A percentile compares a stretch with the other conserved stretches of the same genome.
Evolutionary conservation across 2,329 filamentous ascomycete genomes (phyloP).

Genomic region (Dactylonectria macrodidyma): DNA sequence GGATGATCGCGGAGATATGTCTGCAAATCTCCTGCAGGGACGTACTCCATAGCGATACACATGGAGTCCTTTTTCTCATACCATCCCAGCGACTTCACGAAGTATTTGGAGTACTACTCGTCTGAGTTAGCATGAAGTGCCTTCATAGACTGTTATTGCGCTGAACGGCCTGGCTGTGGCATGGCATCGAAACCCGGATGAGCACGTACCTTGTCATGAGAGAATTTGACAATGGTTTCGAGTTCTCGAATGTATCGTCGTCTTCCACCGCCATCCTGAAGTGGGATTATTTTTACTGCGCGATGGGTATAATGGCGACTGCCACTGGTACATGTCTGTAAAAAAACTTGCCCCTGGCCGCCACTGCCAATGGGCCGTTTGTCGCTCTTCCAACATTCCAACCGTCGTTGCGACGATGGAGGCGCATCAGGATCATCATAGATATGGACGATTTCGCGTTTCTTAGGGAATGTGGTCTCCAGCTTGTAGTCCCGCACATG

Average conservation of each 20-base stretch:
- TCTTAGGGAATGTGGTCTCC: conserved; percentile 21
- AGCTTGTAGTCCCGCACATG: conserved; percentile 29
- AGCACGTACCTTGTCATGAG: conserved; percentile 36
- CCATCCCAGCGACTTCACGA: conserved; percentile 47
- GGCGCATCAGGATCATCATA: conserved; percentile 32
- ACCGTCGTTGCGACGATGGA: conserved; percentile 26
- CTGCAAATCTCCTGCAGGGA: conserved; percentile 40
- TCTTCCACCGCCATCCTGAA: conserved; percentile 11
- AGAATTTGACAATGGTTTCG: conserved; percentile 43
- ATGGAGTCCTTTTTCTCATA: conserved; percentile 32
- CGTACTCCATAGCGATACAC: conserved; percentile 47
- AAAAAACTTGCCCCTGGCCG: conserved; percentile 34
- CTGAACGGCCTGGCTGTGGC: background rate
- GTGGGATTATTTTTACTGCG: conserved; percentile 23
- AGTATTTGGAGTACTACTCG: conserved; percentile 40
- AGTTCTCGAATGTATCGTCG: conserved; percentile 38
- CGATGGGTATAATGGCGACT: conserved; percentile 21
- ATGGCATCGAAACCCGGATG: background rate
- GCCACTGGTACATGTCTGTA: conserved; percentile 31
- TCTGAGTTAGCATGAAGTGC: background rate
- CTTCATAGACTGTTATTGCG: background rate
- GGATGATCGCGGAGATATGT: conserved; percentile 26
- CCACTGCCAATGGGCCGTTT: conserved; percentile 31
- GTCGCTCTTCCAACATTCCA: conserved; percentile 34
- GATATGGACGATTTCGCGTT: conserved; percentile 25